Percentiles rank a stretch among this genome's conserved stretches.
phyloP scores from a whole-genome alignment of 1,284 basidiomycete species.

The Leccinum cinnamomeum region DNA sequence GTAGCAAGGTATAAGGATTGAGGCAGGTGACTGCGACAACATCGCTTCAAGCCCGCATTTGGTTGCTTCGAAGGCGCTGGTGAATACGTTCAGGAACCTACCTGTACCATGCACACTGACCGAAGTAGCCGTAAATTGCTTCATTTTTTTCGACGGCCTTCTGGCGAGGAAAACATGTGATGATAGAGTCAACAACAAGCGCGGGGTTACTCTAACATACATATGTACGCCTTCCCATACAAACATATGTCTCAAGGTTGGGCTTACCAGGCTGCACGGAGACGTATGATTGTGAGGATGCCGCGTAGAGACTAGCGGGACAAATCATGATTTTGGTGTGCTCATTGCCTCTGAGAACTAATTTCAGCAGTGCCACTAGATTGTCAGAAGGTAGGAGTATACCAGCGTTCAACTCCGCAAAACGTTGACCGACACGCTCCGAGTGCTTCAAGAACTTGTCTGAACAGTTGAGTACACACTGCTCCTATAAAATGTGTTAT shows the following conservation, averaged over 20 bases:
- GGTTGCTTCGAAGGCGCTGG: neutral
- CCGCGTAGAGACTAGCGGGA: neutral
- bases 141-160: neutral
- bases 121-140: neutral
- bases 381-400: conserved; percentile 29
- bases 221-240: conserved; percentile 16
- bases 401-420: conserved; percentile 91
- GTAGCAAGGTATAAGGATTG: neutral
- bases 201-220: conserved; percentile 23
- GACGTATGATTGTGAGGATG: neutral
- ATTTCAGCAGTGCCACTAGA: neutral
- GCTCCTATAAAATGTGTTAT: conserved; percentile 49
- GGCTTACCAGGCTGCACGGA: conserved; percentile 17
- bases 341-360: conserved; percentile 33
- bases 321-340: conserved; percentile 32
- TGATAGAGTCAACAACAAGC: conserved; percentile 18
- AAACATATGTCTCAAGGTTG: conserved; percentile 9
- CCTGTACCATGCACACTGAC: neutral
- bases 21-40: neutral
- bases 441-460: conserved; percentile 99
- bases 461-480: conserved; percentile 70
- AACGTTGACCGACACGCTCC: conserved; percentile 90
- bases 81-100: neutral
- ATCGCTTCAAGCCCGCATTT: neutral
- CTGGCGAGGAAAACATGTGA: conserved; percentile 5